Percentiles rank a stretch among this genome's conserved stretches.
phyloP scores from a whole-genome alignment of 441 rosid species.

The Erodium trifolium region DNA sequence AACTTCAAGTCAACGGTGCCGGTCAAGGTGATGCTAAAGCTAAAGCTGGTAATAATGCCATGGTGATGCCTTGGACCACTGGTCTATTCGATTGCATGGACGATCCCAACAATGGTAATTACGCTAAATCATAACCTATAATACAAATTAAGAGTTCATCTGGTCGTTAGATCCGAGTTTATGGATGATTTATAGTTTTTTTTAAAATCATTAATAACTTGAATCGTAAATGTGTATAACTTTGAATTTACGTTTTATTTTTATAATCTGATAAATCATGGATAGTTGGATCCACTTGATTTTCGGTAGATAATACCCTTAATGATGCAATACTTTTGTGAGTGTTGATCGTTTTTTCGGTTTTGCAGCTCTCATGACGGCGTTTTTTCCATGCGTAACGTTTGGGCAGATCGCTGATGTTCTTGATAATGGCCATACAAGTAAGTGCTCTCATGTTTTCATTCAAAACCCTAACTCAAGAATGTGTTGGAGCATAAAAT shows the following conservation, averaged over 20 bases:
- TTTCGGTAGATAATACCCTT: too few species aligned
- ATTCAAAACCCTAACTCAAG: too few species aligned
- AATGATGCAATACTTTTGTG: background rate
- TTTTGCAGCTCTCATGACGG: constrained; percentile 34
- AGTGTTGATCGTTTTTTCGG: background rate
- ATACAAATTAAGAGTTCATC: too few species aligned
- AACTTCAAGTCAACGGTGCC: background rate
- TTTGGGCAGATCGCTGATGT: constrained; percentile 44
- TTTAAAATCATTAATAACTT: too few species aligned
- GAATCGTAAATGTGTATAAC: too few species aligned
- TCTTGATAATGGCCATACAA: constrained; percentile 29
- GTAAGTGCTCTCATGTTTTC: constrained; percentile 6
- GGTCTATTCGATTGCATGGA: constrained; percentile 34
- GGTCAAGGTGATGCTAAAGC: background rate
- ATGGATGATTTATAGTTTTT: too few species aligned
- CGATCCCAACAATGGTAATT: constrained; percentile 31
- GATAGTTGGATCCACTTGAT: too few species aligned
- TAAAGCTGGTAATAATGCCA: background rate
- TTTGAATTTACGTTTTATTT: too few species aligned
- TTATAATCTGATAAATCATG: too few species aligned
- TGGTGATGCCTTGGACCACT: constrained; percentile 29
- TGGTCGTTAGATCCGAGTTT: too few species aligned
- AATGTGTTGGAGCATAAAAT: too few species aligned
- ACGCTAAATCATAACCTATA: too few species aligned
- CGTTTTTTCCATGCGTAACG: constrained; percentile 35